Evolutionary conservation across 805 yeast species (phyloP).

Genomic region (Lipomyces kockii): DNA sequence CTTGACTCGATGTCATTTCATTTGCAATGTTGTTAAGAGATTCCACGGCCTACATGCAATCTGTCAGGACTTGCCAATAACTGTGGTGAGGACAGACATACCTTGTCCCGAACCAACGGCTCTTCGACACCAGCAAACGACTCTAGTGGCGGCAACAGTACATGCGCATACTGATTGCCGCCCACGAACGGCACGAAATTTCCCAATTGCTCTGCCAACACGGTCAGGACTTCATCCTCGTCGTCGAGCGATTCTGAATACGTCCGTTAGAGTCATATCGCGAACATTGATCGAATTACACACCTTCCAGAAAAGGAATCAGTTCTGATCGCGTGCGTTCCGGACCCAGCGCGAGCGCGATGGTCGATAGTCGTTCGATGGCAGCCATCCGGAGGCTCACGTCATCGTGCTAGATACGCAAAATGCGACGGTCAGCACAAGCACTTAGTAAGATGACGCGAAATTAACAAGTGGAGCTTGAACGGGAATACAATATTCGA

Average conservation of each 20-base stretch:
- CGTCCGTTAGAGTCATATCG: not conserved
- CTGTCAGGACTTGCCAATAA: not conserved
- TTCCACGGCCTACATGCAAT: conserved; percentile 65
- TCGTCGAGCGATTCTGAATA: conserved; percentile 62
- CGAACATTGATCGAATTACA: not conserved
- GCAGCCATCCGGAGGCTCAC: conserved; percentile 92
- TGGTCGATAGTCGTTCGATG: conserved; percentile 90
- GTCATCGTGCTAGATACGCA: conserved; percentile 72
- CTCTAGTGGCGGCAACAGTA: conserved; percentile 69
- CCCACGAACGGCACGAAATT: conserved; percentile 88
- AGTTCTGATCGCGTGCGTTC: conserved; percentile 89
- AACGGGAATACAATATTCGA: not conserved
- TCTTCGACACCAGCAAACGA: conserved; percentile 91
- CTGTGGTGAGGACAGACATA: not conserved
- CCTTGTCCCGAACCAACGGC: conserved; percentile 86
- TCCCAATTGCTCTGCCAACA: conserved; percentile 88
- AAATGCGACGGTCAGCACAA: not conserved
- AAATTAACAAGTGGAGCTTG: not conserved
- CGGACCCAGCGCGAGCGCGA: conserved; percentile 92
- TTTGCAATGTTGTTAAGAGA: conserved; percentile 74
- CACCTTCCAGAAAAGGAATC: conserved; percentile 83
- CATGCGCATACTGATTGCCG: conserved; percentile 67
- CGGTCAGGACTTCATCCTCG: conserved; percentile 96
- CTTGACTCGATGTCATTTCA: conserved; percentile 63
- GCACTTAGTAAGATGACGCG: not conserved